Conservation (phyloP, 2,329 filamentous ascomycete genomes). For the Tolypocladium ovalisporum region DNA sequence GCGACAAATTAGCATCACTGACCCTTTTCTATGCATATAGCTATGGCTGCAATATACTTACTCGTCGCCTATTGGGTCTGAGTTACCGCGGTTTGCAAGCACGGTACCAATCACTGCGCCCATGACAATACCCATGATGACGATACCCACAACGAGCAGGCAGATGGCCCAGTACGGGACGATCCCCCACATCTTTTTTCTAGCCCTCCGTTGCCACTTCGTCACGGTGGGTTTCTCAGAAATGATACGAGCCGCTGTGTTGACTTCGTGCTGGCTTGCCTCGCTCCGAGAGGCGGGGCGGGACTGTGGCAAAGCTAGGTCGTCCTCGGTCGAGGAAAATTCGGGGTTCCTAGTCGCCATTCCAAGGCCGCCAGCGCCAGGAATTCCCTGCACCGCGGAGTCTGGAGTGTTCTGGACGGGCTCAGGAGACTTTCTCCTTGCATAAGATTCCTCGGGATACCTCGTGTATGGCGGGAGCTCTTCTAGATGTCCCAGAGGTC, state of each 20-base stretch:
- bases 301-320: slow-evolving; percentile 38
- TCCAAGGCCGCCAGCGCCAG: slow-evolving; percentile 51
- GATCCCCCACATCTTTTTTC: slow-evolving; percentile 44
- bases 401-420: slow-evolving; percentile 8
- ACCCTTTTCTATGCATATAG: neutral
- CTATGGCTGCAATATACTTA: slow-evolving; percentile 5
- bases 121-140: slow-evolving; percentile 44
- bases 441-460: slow-evolving; percentile 67
- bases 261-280: slow-evolving; percentile 42
- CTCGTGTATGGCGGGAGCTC: slow-evolving; percentile 85
- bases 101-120: slow-evolving; percentile 35
- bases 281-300: slow-evolving; percentile 43
- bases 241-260: slow-evolving; percentile 32
- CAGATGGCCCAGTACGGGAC: slow-evolving; percentile 52
- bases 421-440: slow-evolving; percentile 27
- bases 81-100: slow-evolving; percentile 6
- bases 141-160: slow-evolving; percentile 33
- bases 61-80: slow-evolving; percentile 10
- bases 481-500: slow-evolving; percentile 79
- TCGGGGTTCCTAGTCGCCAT: slow-evolving; percentile 51
- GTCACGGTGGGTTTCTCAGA: slow-evolving; percentile 36
- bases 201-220: slow-evolving; percentile 44
- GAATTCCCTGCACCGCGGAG: slow-evolving; percentile 18
- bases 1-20: neutral
- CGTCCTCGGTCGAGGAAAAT: slow-evolving; percentile 45